Evolutionary conservation across 768 basidiomycete genomes (phyloP).

Genomic region (Mycena albidolilacea): DNA sequence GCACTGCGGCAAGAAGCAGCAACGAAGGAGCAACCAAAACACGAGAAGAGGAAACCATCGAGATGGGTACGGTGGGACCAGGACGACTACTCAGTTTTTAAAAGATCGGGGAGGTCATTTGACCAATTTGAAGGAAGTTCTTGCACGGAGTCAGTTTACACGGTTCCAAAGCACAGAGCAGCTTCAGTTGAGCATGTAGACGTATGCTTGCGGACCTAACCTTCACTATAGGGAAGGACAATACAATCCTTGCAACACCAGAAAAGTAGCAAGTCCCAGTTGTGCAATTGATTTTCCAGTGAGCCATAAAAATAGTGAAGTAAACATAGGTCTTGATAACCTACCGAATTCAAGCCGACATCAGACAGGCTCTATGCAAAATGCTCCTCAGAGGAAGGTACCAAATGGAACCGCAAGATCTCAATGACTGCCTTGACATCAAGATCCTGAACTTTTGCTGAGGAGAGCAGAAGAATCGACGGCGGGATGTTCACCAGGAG

Average conservation of each 20-base stretch:
- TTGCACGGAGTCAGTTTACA: not conserved
- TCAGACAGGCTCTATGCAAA: not conserved
- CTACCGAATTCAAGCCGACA: conserved; percentile 29
- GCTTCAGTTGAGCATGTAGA: not conserved
- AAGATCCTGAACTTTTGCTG: no score
- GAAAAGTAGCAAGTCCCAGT: not conserved
- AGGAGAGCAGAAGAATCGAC: no score
- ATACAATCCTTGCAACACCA: not conserved
- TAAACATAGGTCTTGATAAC: not conserved
- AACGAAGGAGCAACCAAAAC: not conserved
- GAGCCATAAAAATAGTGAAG: not conserved
- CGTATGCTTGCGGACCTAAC: not conserved
- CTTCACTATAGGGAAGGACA: not conserved
- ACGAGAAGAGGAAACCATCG: conserved; percentile 6
- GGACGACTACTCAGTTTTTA: not conserved
- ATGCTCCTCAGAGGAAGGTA: not conserved
- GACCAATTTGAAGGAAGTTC: conserved; percentile 1
- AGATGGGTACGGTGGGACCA: not conserved
- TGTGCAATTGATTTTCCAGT: not conserved
- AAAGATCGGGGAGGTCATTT: conserved; percentile 16
- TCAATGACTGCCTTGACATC: no score
- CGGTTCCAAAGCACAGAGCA: not conserved
- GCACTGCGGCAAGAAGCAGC: conserved; percentile 14
- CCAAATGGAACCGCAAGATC: not conserved
- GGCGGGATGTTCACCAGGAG: no score